These are phyloP conservation scores for Thermothielavioides terrestris DNA, from an alignment of 495 filamentous ascomycete genomes.

Conservation along the genomic window DNA sequence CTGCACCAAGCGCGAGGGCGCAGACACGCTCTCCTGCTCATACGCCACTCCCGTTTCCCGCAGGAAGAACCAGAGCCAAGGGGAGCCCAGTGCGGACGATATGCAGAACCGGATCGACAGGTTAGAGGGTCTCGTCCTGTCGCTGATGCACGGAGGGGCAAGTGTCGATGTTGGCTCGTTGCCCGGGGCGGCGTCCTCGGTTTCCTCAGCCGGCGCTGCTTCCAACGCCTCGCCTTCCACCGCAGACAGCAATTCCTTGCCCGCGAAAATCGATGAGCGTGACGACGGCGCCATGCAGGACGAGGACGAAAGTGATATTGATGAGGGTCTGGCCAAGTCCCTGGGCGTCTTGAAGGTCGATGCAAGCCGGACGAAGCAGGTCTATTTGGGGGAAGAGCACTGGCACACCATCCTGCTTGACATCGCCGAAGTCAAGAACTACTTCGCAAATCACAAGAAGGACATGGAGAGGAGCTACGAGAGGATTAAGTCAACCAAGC, in stretches of 20 bases:
- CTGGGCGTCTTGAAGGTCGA: slow-evolving; percentile 85
- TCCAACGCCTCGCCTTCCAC: slow-evolving; percentile 57
- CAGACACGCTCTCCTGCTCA: slow-evolving; percentile 74
- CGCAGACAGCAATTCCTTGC: slow-evolving; percentile 54
- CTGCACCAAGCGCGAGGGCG: slow-evolving; percentile 68
- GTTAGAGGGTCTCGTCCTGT: slow-evolving; percentile 87
- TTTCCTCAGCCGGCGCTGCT: slow-evolving; percentile 53
- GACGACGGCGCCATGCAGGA: slow-evolving; percentile 47
- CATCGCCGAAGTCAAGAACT: slow-evolving; percentile 90
- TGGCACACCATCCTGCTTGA: slow-evolving; percentile 85
- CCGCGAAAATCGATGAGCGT: slow-evolving; percentile 45
- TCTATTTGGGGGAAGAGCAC: slow-evolving; percentile 82
- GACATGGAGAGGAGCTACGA: slow-evolving; percentile 49
- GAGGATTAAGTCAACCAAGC: slow-evolving; percentile 57
- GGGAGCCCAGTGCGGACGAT: slow-evolving; percentile 68
- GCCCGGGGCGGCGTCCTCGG: slow-evolving; percentile 23
- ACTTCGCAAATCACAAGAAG: slow-evolving; percentile 55
- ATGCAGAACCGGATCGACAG: slow-evolving; percentile 99
- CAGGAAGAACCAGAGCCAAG: slow-evolving; percentile 64
- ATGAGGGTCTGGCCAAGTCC: slow-evolving; percentile 68
- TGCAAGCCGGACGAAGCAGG: slow-evolving; percentile 66
- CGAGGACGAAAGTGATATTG: slow-evolving; percentile 66
- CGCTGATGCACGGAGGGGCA: slow-evolving; percentile 86
- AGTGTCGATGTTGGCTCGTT: slow-evolving; percentile 34
- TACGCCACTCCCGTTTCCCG: slow-evolving; percentile 75